Evolutionary conservation across 1,284 basidiomycete genomes (phyloP).

Genomic region (Trametes pubescens): DNA sequence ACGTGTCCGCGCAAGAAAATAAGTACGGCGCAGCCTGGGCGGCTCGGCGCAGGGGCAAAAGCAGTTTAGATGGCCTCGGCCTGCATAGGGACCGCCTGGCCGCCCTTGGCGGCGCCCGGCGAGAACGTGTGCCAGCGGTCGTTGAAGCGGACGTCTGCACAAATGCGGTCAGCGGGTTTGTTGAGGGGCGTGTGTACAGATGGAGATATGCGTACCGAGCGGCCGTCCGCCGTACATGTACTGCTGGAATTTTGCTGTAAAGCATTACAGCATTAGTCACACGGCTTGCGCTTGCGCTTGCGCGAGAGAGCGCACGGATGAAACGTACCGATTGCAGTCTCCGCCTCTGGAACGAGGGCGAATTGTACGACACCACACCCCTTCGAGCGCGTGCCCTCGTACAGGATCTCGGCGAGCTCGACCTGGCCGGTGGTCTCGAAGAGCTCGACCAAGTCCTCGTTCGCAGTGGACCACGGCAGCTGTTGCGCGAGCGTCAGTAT

Average conservation of each 20-base stretch:
- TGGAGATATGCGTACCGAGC: slow-evolving; percentile 61
- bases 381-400: slow-evolving; percentile 90
- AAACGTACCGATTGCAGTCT: slow-evolving; percentile 86
- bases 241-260: slow-evolving; percentile 85
- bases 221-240: slow-evolving; percentile 93
- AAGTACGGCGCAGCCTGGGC: not conserved
- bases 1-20: slow-evolving; percentile 7
- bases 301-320: not conserved
- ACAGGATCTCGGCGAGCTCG: slow-evolving; percentile 92
- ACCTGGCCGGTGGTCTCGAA: slow-evolving; percentile 98
- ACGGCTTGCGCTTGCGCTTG: slow-evolving; percentile 5
- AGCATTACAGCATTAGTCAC: slow-evolving; percentile 3
- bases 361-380: slow-evolving; percentile 97
- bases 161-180: slow-evolving; percentile 7
- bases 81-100: slow-evolving; percentile 59
- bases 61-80: slow-evolving; percentile 34
- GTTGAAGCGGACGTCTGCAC: slow-evolving; percentile 87
- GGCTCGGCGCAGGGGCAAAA: no score
- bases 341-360: slow-evolving; percentile 86
- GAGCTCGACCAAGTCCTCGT: slow-evolving; percentile 96
- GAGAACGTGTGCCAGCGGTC: slow-evolving; percentile 93
- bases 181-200: not conserved
- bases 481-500: slow-evolving; percentile 44
- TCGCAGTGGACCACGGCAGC: slow-evolving; percentile 99
- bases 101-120: slow-evolving; percentile 84